Evolutionary conservation across 768 basidiomycete genomes (phyloP).

Genomic region (Daedaleopsis nitida): DNA sequence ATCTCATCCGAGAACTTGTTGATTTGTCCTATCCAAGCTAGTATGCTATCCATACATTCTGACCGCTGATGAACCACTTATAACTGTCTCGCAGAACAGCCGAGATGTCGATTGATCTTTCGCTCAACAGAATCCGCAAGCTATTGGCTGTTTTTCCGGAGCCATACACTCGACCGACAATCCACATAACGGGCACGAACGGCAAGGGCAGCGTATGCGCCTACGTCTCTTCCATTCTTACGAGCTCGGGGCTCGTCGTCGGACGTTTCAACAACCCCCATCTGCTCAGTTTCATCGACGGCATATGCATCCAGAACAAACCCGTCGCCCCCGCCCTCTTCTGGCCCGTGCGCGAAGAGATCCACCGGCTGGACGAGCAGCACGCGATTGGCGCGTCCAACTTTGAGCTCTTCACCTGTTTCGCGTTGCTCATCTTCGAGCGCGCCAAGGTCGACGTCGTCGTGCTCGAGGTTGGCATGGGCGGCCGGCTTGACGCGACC

Average conservation of each 20-base stretch:
- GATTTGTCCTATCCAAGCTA: too few species aligned
- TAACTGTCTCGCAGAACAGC: slow-evolving; percentile 1
- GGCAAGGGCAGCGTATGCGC: slow-evolving; percentile 95
- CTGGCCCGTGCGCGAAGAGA: slow-evolving; percentile 40
- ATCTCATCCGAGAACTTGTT: too few species aligned
- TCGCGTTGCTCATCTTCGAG: slow-evolving; percentile 79
- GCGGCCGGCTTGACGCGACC: slow-evolving; percentile 90
- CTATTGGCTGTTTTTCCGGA: slow-evolving; percentile 55
- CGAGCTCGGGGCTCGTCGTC: slow-evolving; percentile 53
- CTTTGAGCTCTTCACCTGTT: slow-evolving; percentile 87
- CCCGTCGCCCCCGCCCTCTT: slow-evolving; percentile 56
- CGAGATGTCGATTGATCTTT: slow-evolving; percentile 63
- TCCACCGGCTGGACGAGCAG: slow-evolving; percentile 50
- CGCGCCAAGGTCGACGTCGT: slow-evolving; percentile 70
- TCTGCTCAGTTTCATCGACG: slow-evolving; percentile 75
- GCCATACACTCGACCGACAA: slow-evolving; percentile 74
- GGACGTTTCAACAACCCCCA: slow-evolving; percentile 95
- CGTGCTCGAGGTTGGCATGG: slow-evolving; percentile 94
- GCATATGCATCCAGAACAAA: slow-evolving; percentile 64
- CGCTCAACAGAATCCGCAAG: slow-evolving; percentile 55
- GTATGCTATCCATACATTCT: too few species aligned
- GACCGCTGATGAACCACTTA: too few species aligned
- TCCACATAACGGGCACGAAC: slow-evolving; percentile 95
- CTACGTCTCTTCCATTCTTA: slow-evolving; percentile 75
- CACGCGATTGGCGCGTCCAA: slow-evolving; percentile 54